Base-by-base conservation (phyloP, 306 rosid genomes). In the Vachellia pachyceras region DNA sequence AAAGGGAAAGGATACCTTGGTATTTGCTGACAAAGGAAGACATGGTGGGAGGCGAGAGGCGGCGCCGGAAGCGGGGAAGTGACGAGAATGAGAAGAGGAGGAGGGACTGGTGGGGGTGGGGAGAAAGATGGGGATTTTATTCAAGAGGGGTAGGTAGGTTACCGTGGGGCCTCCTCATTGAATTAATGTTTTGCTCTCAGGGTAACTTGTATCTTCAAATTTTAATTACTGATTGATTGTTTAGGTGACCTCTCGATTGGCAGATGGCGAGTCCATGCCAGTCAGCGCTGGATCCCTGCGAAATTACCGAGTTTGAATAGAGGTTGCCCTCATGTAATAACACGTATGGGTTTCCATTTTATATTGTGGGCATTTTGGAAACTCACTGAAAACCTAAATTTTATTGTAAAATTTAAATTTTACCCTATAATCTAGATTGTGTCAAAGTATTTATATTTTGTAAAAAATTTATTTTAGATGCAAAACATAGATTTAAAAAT, bases 1-100 rank as follows among this genome's bases (percentile, higher is more conserved):
- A 20, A 40, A 23, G 15, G n/a, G 15, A 3, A 46, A 33, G n/a
- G 42, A 55, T 79, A 92, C 97, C 97, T 76, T 83, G 80, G 85
- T 78, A 93, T 41, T 91, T 93, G 86, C 97, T 92, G 88, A 87
- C 84, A 90, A 81, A 93, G 81, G 78, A 63, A 68, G 97, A 87
- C 97, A 93, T 93, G 63, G 29, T 58, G 33, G 33, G 33, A 37
- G 46, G 50, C 29, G 58, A 67, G 68, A 46, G 60, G 40, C 22
- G 69, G 73, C 63, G 68, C 72, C 25, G 10, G 64, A 55, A 75
- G 58, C 49, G 12, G 68, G 72, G 77, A 57, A 71, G 37, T 1
- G n/a, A 76, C 73, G 77, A 49, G 65, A 58, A 66, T 42, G 72
- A 77, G 72, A 77, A 55, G 63, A 47, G n/a, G 17, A 9, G 0